Base-by-base conservation (phyloP, 371 early-diverging fungal species). In the Apophysomyces sp. region DNA sequence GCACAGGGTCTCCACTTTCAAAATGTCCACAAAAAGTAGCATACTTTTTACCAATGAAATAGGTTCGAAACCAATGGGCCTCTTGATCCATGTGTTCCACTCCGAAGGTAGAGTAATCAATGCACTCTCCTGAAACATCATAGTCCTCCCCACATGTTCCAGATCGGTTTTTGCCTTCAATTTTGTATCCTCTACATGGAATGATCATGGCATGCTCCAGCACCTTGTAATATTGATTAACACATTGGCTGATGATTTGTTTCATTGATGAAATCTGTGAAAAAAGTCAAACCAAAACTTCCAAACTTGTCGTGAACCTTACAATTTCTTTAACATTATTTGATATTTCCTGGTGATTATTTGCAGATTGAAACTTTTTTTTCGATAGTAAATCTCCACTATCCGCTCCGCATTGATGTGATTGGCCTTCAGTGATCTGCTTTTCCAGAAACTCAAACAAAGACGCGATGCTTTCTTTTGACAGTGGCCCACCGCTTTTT, bases 31-130 rank as follows among this genome's bases (percentile, higher is more conserved):
- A 62, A 40, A 76, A 67, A 8, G 77, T 76, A 16, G 60, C 61
- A 54, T 79, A 79, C 0, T 68, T 63, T 37, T 70, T 71, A 9
- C 74, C 76, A 27, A 74, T 61, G 62, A 79, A 79, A 44, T 69
- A 59, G 4, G 60, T 61, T 30, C 74, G 61, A 58, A 71, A 79
- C 77, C 70, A 72, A 9, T 52, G 63, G 12, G 76, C 69, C 13
- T 68, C 69, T 32, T 69, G 60, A 41, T 79, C 72, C 52, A 71
- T 58, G 54, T 75, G 71, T 27, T 76, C 71, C 13, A 72, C 36
- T 15, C 26, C 24, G 27, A 36, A 56, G 29, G 39, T 18, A 2
- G 12, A 6, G 49, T 69, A 68, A 18, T 64, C 58, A 37, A 39
- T 53, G 12, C 18, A 13, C 5, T 15, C 37, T 13, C 28, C 39